Evolutionary conservation across 768 basidiomycete genomes (phyloP), one percentile per base, ranked within the genome.

Genomic region (Lanmaoa rubissima): DNA sequence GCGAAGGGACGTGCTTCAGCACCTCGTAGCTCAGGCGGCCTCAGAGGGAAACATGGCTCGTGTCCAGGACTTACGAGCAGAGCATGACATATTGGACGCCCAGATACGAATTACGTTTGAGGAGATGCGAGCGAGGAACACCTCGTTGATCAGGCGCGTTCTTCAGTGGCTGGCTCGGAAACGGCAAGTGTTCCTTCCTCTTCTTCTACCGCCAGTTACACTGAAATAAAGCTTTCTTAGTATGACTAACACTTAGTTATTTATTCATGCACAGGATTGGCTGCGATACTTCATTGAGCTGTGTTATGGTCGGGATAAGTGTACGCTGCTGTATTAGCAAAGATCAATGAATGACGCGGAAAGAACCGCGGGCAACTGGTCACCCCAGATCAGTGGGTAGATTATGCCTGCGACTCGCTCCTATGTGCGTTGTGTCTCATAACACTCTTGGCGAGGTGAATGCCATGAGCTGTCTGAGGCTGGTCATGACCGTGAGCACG

Each of bases 81-180:
- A 53, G 19, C 47, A 53, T 14, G 47, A 49, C 12, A 26, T n/a
- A 11, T 8, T 59, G 13, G 50, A 58, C 1, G 34, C 51, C 17
- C 47, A 39, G 12, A 40, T 59, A n/a, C 47, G 19, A 12, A 13
- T 31, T 21, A 50, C 48, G 8, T 46, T 50, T 38, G 47, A 41
- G 21, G 47, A 59, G 42, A 12, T 54, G 42, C 36, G 19, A 9
- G 57, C 59, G 21, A 53, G 47, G 32, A 49, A 48, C 3, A 16
- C 26, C 4, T 59, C 51, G 1, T 19, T 59, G 3, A 19, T 39
- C 10, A 7, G 31, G 26, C 41, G 26, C 5, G 57, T 48, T 46
- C 47, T 49, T n/a, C 51, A 59, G 21, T 60, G 57, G 59, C n/a
- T 59, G 16, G 8, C 38, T n/a, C 12, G 21, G 16, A 43, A 4